Base-by-base conservation (phyloP, 1,284 basidiomycete species). In the Paramarasmius palmivorus region DNA sequence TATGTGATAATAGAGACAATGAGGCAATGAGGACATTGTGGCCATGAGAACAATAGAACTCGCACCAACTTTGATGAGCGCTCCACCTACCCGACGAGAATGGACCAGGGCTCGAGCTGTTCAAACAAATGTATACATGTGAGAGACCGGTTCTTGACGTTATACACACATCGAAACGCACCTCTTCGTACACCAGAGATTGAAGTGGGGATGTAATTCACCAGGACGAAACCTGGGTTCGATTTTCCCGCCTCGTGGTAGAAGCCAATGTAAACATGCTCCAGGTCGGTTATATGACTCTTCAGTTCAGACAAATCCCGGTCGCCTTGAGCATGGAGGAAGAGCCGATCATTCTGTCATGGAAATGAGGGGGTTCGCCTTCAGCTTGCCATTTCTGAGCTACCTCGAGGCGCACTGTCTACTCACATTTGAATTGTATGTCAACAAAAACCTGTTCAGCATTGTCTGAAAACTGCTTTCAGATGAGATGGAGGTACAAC, bases 71-170 rank as follows among this genome's bases (percentile, higher is more conserved):
- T 74, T 52, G 29, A 44, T 73, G 59, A 78, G 73, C 44, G 75
- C 63, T 29, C 67, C 65, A 17, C 74, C 74, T 47, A 78, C 60
- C 10, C 75, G 70, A 47, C 76, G 70, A 9, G 77, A 75, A 58
- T 77, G 73, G 10, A 78, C 75, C 32, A 76, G 65, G 5, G 70
- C 71, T 35, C 73, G 69, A 15, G 77, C 77, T 78, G 55, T 47
- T 45, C 53, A 39, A 19, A 40, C 50, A 49, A 8, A n/a, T 23
- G 36, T 40, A 26, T 19, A 8, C 34, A 32, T 36, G 14, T 25
- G 49, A 32, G 44, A 47, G n/a, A n/a, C n/a, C n/a, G n/a, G n/a
- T n/a, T n/a, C n/a, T n/a, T n/a, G n/a, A n/a, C n/a, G n/a, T n/a
- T 22, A 32, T 14, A n/a, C 17, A 23, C 19, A 39, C 10, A 22